A percentile compares a stretch with the other conserved stretches of the same genome.
Conservation (phyloP, 225 moss, liverwort and hornwort genomes). For the Sphagnum contortum region DNA sequence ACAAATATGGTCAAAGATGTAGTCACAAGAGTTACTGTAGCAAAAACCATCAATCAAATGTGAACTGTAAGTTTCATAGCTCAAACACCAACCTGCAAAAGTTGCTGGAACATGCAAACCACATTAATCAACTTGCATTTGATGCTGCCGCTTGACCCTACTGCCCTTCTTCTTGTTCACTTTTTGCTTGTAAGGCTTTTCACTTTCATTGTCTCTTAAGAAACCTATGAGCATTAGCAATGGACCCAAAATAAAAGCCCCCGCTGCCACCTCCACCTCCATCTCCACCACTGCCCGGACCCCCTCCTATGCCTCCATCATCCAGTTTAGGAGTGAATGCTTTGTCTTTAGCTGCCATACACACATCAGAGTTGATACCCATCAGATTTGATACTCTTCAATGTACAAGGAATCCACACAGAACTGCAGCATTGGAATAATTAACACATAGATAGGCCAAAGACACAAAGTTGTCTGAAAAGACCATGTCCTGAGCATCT, state of each 20-base stretch:
- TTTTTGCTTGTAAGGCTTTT: slow-evolving; percentile 39
- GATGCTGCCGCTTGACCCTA: slow-evolving; percentile 17
- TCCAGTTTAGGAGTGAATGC: slow-evolving; percentile 41
- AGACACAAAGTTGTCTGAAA: neutral
- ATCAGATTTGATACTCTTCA: neutral
- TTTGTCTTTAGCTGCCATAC: slow-evolving; percentile 39
- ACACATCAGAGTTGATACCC: neutral
- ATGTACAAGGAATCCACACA: too few relatives aligned
- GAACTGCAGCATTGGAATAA: neutral
- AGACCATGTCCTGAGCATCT: neutral
- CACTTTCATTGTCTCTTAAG: slow-evolving; percentile 37
- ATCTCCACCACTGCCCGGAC: slow-evolving; percentile 27
- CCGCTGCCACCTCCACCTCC: slow-evolving; percentile 43
- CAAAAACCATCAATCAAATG: too few relatives aligned
- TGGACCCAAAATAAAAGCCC: slow-evolving; percentile 43
- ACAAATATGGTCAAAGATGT: too few relatives aligned
- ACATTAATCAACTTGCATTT: slow-evolving; percentile 20
- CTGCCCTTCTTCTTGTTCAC: slow-evolving; percentile 20
- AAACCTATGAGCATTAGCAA: slow-evolving; percentile 49
- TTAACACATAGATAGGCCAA: neutral
- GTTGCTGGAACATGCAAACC: neutral
- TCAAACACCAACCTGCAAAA: too few relatives aligned
- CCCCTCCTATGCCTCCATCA: slow-evolving; percentile 33
- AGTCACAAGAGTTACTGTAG: too few relatives aligned
- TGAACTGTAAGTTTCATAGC: too few relatives aligned